Base-by-base conservation (phyloP, 768 basidiomycete genomes). In the Leccinum aurantiacum region DNA sequence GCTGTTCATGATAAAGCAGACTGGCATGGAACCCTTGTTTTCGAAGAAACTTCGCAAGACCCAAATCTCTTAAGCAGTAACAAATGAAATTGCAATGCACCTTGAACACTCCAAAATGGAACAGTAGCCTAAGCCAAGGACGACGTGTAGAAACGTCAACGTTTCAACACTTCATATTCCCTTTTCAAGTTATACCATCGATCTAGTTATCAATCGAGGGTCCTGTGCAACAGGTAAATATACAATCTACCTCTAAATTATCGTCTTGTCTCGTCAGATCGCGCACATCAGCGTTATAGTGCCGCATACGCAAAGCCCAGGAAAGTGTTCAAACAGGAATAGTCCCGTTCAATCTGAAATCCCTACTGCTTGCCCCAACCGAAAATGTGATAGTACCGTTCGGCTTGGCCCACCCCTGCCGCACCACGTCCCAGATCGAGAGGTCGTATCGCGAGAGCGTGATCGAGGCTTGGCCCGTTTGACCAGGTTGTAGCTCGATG, bases 391-490 rank as follows among this genome's bases (percentile, higher is more conserved):
- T 85, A 44, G 69, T 78, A 1, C 90, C 91, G 2, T 73, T 66
- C 1, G 92, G 91, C 63, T 81, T 84, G 60, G 77, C 76, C 91
- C 93, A 94, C 3, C 88, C 85, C 72, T 94, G 92, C 25, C 78
- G 76, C 10, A 73, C 80, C 1, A 81, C 82, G 70, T 93, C 89
- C 93, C 91, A 93, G 56, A 90, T 80, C 19, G 84, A 88, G 64
- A 91, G 65, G 63, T 89, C 87, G 65, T 90, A 86, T 37, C 87
- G 78, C 13, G 89, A 86, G 33, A 92, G 76, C 8, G 77, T 80
- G 64, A 92, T 79, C 6, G 76, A 79, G 2, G 85, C 84, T 8
- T 61, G 70, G 59, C 70, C 70, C 25, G 69, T 79, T 67, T 85
- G 70, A 2, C 83, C 83, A 1, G 84, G 79, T 2, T 66, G 53